phyloP scores from a whole-genome alignment of 2,329 filamentous ascomycete species.

The Kalmusia sp. region DNA sequence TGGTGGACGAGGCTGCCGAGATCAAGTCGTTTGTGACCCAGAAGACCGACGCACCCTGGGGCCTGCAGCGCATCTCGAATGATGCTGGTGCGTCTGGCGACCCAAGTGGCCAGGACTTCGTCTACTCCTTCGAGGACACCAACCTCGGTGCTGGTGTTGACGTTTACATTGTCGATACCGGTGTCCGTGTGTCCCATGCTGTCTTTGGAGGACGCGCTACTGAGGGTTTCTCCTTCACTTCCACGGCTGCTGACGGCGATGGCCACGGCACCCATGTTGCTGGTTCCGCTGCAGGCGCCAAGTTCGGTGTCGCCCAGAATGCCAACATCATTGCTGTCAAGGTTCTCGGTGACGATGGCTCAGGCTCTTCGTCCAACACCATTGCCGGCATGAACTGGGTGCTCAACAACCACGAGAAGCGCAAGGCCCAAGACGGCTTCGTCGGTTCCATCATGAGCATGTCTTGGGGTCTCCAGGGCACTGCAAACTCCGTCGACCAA shows the following conservation, averaged over 20 bases:
- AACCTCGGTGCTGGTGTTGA: slow-evolving; percentile 52
- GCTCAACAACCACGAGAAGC: slow-evolving; percentile 52
- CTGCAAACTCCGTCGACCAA: slow-evolving; percentile 44
- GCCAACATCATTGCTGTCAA: slow-evolving; percentile 61
- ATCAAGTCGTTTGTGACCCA: slow-evolving; percentile 38
- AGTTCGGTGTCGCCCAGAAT: slow-evolving; percentile 56
- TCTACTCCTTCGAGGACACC: slow-evolving; percentile 49
- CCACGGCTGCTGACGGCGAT: slow-evolving; percentile 47
- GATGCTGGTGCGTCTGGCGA: slow-evolving; percentile 40
- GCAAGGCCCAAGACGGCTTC: slow-evolving; percentile 47
- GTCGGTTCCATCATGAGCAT: slow-evolving; percentile 57
- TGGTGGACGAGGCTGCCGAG: slow-evolving; percentile 51
- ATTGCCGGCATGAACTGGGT: slow-evolving; percentile 59
- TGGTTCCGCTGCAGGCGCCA: slow-evolving; percentile 53
- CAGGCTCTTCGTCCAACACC: slow-evolving; percentile 55
- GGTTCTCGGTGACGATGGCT: slow-evolving; percentile 55
- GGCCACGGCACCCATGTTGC: slow-evolving; percentile 59
- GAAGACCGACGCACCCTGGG: slow-evolving; percentile 52
- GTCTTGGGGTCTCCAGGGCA: slow-evolving; percentile 49
- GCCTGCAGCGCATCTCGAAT: slow-evolving; percentile 54
- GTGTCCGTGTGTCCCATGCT: slow-evolving; percentile 54
- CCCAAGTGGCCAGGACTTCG: slow-evolving; percentile 44
- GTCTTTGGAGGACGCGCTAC: slow-evolving; percentile 53
- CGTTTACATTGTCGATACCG: slow-evolving; percentile 59
- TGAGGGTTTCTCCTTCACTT: slow-evolving; percentile 49